phyloP scores from a whole-genome alignment of 2,329 filamentous ascomycete genomes.

The Aspergillus fructus region DNA sequence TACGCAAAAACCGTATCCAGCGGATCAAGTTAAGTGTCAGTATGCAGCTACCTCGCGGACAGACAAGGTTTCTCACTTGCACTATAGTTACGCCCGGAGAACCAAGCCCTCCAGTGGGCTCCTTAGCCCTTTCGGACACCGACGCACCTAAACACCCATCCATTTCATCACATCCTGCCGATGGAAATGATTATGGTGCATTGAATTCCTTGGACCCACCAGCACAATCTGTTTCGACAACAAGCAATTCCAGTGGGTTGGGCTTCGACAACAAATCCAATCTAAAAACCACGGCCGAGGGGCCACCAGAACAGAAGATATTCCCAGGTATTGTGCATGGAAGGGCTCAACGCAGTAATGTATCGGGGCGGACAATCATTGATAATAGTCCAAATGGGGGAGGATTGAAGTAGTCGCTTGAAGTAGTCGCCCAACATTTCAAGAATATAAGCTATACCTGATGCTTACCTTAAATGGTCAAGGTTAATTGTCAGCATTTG shows the following conservation, averaged over 20 bases:
- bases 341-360: constrained; percentile 31
- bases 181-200: background rate
- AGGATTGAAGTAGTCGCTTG: background rate
- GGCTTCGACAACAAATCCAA: background rate
- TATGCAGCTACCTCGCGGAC: background rate
- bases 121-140: background rate
- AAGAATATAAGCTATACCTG: background rate
- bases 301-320: constrained; percentile 37
- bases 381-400: background rate
- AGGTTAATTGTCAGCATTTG: too few species aligned
- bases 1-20: background rate
- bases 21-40: background rate
- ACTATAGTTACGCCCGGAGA: background rate
- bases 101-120: background rate
- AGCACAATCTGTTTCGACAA: background rate
- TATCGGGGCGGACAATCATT: constrained; percentile 3
- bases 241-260: background rate
- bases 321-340: constrained; percentile 46
- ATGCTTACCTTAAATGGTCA: too few species aligned
- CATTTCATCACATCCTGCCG: background rate
- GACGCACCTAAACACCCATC: background rate
- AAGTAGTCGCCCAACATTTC: background rate
- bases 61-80: background rate
- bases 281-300: constrained; percentile 10
- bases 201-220: background rate